Percentiles rank a stretch among this genome's conserved stretches.
phyloP scores from a whole-genome alignment of 257 asterid genomes.

The Marsdenia floribunda region DNA sequence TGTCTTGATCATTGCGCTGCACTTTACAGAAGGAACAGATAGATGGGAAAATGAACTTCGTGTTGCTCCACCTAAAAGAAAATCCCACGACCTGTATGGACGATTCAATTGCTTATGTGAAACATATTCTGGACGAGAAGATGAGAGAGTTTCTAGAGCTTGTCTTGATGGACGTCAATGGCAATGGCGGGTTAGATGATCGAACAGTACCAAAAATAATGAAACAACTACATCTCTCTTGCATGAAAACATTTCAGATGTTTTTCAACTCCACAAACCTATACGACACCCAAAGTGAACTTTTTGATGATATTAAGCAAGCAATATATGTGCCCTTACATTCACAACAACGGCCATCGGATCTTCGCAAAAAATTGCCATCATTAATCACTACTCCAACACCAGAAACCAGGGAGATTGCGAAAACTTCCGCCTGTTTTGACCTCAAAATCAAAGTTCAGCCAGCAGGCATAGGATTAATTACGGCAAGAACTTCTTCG shows the following conservation, averaged over 20 bases:
- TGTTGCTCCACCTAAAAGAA: conserved; percentile 36
- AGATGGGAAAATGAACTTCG: conserved; percentile 52
- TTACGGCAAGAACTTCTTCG: not conserved
- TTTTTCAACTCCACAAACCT: conserved; percentile 46
- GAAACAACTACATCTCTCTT: conserved; percentile 38
- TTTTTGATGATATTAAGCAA: conserved; percentile 40
- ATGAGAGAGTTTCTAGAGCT: conserved; percentile 38
- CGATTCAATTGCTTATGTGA: conserved; percentile 36
- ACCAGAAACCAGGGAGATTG: not conserved
- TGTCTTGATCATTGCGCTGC: not conserved
- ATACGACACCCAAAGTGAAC: conserved; percentile 36
- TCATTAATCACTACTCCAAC: not conserved
- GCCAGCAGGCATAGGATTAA: not conserved
- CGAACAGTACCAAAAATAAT: conserved; percentile 27
- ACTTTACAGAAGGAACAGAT: conserved; percentile 40
- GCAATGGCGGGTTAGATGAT: not conserved
- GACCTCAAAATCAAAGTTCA: not conserved
- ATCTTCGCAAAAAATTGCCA: not conserved
- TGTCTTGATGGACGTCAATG: conserved; percentile 23
- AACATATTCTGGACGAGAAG: conserved; percentile 21
- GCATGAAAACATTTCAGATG: conserved; percentile 50
- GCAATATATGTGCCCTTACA: conserved; percentile 41
- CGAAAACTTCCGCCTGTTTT: not conserved
- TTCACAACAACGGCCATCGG: not conserved
- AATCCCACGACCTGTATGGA: conserved; percentile 26